These are phyloP conservation scores for Ophiostoma himal-ulmi DNA, from an alignment of 2,329 filamentous ascomycete species.

Conservation along the genomic window DNA sequence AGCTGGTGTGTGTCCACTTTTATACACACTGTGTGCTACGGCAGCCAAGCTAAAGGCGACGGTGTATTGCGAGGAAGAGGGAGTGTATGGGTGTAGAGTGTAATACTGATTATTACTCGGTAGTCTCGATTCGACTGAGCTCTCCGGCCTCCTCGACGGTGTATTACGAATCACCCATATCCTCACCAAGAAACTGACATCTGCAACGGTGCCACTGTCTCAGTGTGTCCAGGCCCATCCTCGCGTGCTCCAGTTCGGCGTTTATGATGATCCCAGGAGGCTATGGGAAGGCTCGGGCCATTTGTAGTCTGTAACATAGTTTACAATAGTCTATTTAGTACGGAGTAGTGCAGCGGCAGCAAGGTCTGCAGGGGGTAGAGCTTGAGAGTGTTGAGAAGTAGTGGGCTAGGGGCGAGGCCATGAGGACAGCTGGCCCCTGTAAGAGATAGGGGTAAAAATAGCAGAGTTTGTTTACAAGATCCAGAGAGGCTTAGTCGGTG, in stretches of 20 bases:
- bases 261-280: too few relatives aligned
- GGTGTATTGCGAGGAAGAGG: neutral
- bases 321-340: neutral
- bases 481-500: neutral
- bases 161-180: too few relatives aligned
- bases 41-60: neutral
- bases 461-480: slow-evolving; percentile 9
- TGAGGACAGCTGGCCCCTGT: slow-evolving; percentile 8
- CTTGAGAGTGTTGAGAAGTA: neutral
- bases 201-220: slow-evolving; percentile 5
- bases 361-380: neutral
- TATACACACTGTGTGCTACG: slow-evolving; percentile 10
- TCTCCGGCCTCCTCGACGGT: neutral
- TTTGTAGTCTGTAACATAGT: neutral
- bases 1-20: neutral
- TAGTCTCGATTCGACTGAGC: neutral
- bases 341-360: neutral
- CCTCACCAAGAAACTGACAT: neutral
- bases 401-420: neutral
- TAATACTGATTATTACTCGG: neutral
- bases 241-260: neutral
- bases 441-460: slow-evolving; percentile 14
- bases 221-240: neutral
- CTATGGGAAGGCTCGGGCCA: neutral
- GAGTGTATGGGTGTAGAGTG: neutral